Conservation (phyloP, 2,329 filamentous ascomycete genomes). For the Epichloe glyceriae region DNA sequence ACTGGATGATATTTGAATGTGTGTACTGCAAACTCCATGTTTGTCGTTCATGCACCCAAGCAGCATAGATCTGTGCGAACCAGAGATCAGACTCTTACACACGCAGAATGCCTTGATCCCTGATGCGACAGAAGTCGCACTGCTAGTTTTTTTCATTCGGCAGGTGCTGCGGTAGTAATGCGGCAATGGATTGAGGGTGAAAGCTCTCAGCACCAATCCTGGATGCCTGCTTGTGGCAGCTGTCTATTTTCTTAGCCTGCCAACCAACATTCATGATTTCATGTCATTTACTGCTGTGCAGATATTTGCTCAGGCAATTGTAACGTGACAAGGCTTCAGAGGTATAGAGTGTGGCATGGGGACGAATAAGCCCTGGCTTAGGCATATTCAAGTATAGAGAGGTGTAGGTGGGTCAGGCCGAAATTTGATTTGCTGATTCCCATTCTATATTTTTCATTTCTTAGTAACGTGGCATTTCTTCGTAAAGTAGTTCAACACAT, state of each 20-base stretch:
- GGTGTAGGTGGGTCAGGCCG: neutral
- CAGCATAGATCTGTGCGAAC: conserved; percentile 10
- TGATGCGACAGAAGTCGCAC: neutral
- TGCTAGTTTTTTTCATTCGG: too few relatives aligned
- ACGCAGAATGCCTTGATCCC: neutral
- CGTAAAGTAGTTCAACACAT: neutral
- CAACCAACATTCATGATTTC: neutral
- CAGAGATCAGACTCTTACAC: neutral
- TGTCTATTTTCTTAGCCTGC: neutral
- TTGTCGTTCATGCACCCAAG: conserved; percentile 44
- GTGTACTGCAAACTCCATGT: conserved; percentile 54
- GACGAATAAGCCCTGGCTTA: neutral
- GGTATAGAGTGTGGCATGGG: neutral
- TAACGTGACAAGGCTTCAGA: neutral
- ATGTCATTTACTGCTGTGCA: neutral
- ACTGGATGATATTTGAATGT: conserved; percentile 59
- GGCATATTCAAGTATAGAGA: neutral
- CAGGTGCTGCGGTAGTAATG: too few relatives aligned
- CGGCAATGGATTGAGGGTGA: too few relatives aligned
- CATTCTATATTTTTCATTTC: neutral
- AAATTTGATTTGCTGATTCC: neutral
- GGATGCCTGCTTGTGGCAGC: too few relatives aligned
- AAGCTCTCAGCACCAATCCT: too few relatives aligned
- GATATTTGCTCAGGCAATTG: neutral
- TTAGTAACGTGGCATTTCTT: neutral